A percentile compares a stretch with the other conserved stretches of the same genome.
phyloP scores from a whole-genome alignment of 106 monocot species.

The Acanthochlamys bracteata region DNA sequence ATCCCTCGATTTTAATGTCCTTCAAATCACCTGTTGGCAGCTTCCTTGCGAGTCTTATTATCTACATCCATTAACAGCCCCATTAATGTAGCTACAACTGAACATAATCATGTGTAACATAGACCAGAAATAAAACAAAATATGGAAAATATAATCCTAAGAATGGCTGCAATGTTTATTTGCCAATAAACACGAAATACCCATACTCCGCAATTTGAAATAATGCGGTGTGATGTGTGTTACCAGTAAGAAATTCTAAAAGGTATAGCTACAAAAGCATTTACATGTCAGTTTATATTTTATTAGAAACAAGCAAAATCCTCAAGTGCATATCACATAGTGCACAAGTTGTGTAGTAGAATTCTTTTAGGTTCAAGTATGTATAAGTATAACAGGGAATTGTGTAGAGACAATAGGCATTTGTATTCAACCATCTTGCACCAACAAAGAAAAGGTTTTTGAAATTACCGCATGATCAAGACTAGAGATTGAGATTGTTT shows the following conservation, averaged over 20 bases:
- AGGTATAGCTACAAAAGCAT: background rate
- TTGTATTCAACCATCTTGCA: background rate
- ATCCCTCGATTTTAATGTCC: constrained; percentile 28
- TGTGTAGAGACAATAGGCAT: too few species aligned
- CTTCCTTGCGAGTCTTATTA: constrained; percentile 82
- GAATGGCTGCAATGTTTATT: background rate
- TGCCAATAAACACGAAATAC: background rate
- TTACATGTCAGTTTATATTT: background rate
- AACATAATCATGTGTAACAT: background rate
- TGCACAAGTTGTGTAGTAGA: background rate
- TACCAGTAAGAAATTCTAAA: too few species aligned
- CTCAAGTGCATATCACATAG: background rate
- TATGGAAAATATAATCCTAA: too few species aligned
- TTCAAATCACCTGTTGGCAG: constrained; percentile 79
- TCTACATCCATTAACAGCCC: constrained; percentile 31
- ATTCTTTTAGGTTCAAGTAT: background rate
- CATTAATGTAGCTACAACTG: background rate
- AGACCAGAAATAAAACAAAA: background rate
- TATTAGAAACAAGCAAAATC: background rate
- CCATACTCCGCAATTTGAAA: background rate
- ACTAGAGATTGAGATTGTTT: constrained; percentile 54
- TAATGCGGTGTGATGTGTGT: background rate
- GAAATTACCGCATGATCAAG: constrained; percentile 84
- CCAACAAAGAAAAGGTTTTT: background rate
- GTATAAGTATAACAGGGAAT: too few species aligned